phyloP scores from a whole-genome alignment of 2,329 filamentous ascomycete genomes.

The Fusarium veterinarium region DNA sequence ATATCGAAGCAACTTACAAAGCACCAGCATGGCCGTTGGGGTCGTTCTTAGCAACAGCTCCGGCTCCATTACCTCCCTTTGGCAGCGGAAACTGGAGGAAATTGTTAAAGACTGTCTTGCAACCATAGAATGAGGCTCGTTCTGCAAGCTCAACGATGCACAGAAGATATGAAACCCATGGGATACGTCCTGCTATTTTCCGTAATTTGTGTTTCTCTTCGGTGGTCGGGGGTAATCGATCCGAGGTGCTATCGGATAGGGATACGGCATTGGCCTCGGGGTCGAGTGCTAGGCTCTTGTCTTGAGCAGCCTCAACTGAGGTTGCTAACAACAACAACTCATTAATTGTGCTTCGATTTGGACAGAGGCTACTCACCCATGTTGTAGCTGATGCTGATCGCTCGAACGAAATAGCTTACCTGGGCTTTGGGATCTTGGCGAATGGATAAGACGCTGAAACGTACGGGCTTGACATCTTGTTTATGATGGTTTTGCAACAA shows the following conservation, averaged over 20 bases:
- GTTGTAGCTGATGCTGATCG: rapidly evolving
- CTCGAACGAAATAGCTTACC: neutral
- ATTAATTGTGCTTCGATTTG: neutral
- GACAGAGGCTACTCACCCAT: neutral
- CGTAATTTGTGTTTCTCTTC: neutral
- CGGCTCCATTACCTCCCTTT: neutral
- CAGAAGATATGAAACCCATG: constrained; percentile 65
- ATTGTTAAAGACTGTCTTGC: constrained; percentile 65
- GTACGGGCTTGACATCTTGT: neutral
- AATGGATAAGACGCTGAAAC: neutral
- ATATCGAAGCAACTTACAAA: neutral
- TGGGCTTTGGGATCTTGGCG: neutral
- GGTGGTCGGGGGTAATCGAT: neutral
- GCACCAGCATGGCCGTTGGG: neutral
- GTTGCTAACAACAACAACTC: neutral
- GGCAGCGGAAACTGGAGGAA: constrained; percentile 69
- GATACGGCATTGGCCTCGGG: neutral
- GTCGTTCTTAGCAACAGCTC: neutral
- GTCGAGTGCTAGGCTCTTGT: neutral
- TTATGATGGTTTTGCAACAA: neutral
- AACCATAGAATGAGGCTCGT: constrained; percentile 70
- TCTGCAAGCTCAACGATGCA: constrained; percentile 71
- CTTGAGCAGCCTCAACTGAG: neutral
- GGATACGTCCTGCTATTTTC: constrained; percentile 57
- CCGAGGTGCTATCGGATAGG: neutral